Conservation (phyloP, 441 rosid species). For the Jatropha multifida region DNA sequence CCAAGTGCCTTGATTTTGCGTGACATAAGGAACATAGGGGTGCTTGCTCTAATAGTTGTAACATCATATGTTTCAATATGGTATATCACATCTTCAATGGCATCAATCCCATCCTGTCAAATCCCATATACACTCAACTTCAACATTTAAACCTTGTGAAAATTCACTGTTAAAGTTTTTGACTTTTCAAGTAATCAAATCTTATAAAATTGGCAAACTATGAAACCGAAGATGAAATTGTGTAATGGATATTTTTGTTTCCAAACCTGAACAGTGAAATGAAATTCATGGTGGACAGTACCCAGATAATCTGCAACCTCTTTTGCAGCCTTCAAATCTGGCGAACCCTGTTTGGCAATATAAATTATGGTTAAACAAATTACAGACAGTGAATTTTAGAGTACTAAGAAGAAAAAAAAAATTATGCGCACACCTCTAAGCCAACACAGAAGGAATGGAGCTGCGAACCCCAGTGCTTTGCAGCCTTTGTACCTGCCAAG, state of each 20-base stretch:
- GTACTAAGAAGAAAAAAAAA: background rate
- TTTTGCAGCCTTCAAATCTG: conserved; percentile 82
- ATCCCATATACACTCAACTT: too few relatives aligned
- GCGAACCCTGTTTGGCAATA: conserved; percentile 57
- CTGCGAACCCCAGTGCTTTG: conserved; percentile 74
- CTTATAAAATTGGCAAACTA: background rate
- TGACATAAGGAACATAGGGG: conserved; percentile 89
- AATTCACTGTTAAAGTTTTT: too few relatives aligned
- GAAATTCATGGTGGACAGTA: conserved; percentile 86
- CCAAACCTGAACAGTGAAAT: conserved; percentile 75
- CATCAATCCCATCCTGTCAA: conserved; percentile 79
- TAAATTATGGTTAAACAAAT: background rate
- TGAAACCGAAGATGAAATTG: background rate
- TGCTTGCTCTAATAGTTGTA: conserved; percentile 80
- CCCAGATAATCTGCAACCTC: conserved; percentile 88
- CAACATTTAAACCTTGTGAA: too few relatives aligned
- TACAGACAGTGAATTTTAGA: too few relatives aligned
- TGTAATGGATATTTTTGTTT: background rate
- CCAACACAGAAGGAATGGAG: conserved; percentile 92
- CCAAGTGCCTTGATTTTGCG: conserved; percentile 90
- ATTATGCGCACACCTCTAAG: conserved; percentile 52
- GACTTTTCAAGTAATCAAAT: background rate
- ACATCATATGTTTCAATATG: conserved; percentile 91
- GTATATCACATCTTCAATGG: conserved; percentile 84
- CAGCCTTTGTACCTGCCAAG: conserved; percentile 62